A percentile compares a stretch with the other conserved stretches of the same genome.
These are phyloP conservation scores for Leucaena leucocephala DNA, from an alignment of 306 rosid genomes.

Conservation along the genomic window DNA sequence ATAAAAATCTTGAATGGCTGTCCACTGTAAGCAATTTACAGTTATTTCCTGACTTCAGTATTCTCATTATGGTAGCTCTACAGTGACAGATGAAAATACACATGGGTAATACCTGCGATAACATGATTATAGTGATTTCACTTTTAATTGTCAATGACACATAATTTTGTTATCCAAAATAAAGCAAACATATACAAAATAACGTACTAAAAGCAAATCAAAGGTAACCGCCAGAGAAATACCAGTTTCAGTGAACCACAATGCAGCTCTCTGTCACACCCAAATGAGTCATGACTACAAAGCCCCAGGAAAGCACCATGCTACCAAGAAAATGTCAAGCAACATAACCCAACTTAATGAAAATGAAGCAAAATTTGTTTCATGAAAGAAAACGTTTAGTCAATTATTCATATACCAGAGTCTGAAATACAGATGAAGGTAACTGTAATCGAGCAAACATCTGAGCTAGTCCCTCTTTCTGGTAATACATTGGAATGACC, in stretches of 20 bases:
- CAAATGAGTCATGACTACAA: slow-evolving; percentile 57
- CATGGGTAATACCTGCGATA: slow-evolving; percentile 68
- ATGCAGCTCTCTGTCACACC: slow-evolving; percentile 58
- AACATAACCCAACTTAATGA: slow-evolving; percentile 37
- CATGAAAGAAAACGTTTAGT: slow-evolving; percentile 1
- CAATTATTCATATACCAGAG: slow-evolving; percentile 52
- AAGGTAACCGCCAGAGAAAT: slow-evolving; percentile 28
- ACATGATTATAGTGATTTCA: slow-evolving; percentile 19
- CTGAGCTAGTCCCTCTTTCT: slow-evolving; percentile 87
- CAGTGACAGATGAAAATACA: slow-evolving; percentile 53
- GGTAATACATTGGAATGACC: slow-evolving; percentile 59
- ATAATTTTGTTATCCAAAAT: slow-evolving; percentile 8
- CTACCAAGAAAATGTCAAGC: slow-evolving; percentile 49
- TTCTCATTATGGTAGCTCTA: slow-evolving; percentile 51
- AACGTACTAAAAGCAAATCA: slow-evolving; percentile 20
- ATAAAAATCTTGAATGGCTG: slow-evolving; percentile 41
- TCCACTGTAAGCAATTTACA: slow-evolving; percentile 39
- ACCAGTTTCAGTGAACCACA: slow-evolving; percentile 65
- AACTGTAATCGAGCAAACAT: slow-evolving; percentile 60
- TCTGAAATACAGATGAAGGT: slow-evolving; percentile 51
- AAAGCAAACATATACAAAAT: slow-evolving; percentile 12
- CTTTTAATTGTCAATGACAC: slow-evolving; percentile 24
- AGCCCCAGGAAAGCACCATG: slow-evolving; percentile 63
- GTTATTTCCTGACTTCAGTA: slow-evolving; percentile 39
- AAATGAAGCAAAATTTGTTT: slow-evolving; percentile 25